phyloP scores from a whole-genome alignment of 2,329 filamentous ascomycete genomes.

The Exophiala spinifera region DNA sequence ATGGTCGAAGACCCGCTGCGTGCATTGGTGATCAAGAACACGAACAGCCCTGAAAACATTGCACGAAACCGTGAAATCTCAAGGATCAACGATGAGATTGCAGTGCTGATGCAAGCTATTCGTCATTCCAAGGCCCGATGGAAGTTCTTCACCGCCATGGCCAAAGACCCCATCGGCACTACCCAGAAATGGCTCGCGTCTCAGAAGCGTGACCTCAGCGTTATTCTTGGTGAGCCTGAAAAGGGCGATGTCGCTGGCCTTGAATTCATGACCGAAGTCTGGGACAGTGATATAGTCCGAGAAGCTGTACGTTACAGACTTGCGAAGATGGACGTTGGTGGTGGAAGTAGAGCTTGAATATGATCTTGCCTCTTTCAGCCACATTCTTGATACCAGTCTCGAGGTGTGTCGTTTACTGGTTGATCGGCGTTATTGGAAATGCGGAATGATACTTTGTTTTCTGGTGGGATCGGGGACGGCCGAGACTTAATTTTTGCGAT shows the following conservation, averaged over 20 bases:
- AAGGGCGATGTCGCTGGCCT: slow-evolving; percentile 53
- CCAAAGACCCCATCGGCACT: slow-evolving; percentile 79
- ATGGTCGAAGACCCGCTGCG: slow-evolving; percentile 78
- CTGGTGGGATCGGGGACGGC: not conserved
- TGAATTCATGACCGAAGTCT: slow-evolving; percentile 53
- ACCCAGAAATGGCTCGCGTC: slow-evolving; percentile 84
- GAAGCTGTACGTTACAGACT: slow-evolving; percentile 63
- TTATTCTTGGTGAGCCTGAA: slow-evolving; percentile 77
- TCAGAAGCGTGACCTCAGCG: slow-evolving; percentile 85
- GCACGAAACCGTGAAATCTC: slow-evolving; percentile 72
- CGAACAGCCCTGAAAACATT: slow-evolving; percentile 68
- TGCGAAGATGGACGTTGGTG: slow-evolving; percentile 43
- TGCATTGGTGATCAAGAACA: slow-evolving; percentile 58
- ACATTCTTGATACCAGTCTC: not conserved
- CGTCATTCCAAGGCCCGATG: slow-evolving; percentile 85
- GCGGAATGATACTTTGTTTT: not conserved
- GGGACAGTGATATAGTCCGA: slow-evolving; percentile 59
- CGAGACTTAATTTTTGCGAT: too few species aligned
- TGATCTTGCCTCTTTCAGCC: not conserved
- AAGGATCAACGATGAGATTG: slow-evolving; percentile 78
- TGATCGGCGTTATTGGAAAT: not conserved
- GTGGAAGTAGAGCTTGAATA: not conserved
- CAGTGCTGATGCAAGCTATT: slow-evolving; percentile 76
- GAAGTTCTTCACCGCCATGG: slow-evolving; percentile 75
- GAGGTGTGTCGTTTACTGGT: not conserved